Conservation (phyloP, 2,329 filamentous ascomycete genomes). For the Fusarium caatingaense region DNA sequence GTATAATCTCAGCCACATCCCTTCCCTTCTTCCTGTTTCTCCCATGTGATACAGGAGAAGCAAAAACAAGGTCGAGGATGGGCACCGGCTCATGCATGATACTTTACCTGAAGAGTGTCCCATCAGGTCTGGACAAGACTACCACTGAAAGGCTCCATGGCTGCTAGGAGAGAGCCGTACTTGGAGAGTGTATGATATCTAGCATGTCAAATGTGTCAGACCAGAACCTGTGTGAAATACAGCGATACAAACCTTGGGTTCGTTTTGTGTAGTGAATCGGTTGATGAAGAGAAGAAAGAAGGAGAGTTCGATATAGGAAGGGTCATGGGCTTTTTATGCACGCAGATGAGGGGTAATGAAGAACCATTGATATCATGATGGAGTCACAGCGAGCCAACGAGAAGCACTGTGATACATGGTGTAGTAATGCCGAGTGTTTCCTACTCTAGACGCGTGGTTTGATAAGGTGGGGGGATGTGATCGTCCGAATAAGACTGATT, state of each 20-base stretch:
- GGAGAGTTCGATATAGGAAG: background rate
- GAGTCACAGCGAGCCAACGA: slow-evolving; percentile 33
- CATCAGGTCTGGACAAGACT: slow-evolving; percentile 54
- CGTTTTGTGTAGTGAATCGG: slow-evolving; percentile 5
- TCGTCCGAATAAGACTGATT: background rate
- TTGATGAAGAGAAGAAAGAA: slow-evolving; percentile 11
- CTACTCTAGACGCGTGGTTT: slow-evolving; percentile 23
- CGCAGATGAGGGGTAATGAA: slow-evolving; percentile 44
- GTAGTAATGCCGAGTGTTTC: slow-evolving; percentile 23
- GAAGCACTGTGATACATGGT: slow-evolving; percentile 1
- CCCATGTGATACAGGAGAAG: background rate
- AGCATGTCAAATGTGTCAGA: slow-evolving; percentile 41
- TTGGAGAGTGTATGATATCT: slow-evolving; percentile 37
- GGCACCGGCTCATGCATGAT: slow-evolving; percentile 74
- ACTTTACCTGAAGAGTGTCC: slow-evolving; percentile 56
- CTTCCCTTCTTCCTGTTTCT: slow-evolving; percentile 10
- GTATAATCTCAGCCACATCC: slow-evolving; percentile 81
- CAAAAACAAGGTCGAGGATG: slow-evolving; percentile 30
- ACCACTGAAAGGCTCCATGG: slow-evolving; percentile 53
- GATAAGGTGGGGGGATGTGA: slow-evolving; percentile 18
- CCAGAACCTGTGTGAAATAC: background rate
- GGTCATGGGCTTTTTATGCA: slow-evolving; percentile 34
- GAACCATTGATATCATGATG: slow-evolving; percentile 36
- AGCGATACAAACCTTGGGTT: slow-evolving; percentile 37
- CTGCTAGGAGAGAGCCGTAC: slow-evolving; percentile 45